Percentiles rank a stretch among this genome's conserved stretches.
Evolutionary conservation across 2,329 filamentous ascomycete genomes (phyloP).

Genomic region (Aspergillaceae sp.): DNA sequence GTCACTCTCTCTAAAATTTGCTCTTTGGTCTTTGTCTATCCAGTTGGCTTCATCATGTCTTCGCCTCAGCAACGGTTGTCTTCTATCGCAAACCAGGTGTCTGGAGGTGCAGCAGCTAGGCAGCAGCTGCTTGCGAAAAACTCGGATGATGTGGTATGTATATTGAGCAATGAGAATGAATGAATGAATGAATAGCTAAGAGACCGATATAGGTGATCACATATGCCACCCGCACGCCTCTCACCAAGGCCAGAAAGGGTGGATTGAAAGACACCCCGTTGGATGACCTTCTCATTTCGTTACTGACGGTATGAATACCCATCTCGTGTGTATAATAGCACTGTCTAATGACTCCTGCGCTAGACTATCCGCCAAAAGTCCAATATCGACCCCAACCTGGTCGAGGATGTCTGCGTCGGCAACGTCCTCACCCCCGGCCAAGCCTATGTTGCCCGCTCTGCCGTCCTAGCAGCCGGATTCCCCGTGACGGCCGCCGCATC

Average conservation of each 20-base stretch:
- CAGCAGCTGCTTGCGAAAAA: slow-evolving; percentile 28
- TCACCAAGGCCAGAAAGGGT: slow-evolving; percentile 34
- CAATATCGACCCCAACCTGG: slow-evolving; percentile 71
- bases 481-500: slow-evolving; percentile 70
- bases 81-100: slow-evolving; percentile 35
- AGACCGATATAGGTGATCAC: slow-evolving; percentile 28
- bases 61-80: slow-evolving; percentile 31
- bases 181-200: neutral
- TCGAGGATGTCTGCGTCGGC: slow-evolving; percentile 85
- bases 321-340: neutral
- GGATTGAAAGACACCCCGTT: slow-evolving; percentile 32
- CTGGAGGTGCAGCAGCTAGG: slow-evolving; percentile 20
- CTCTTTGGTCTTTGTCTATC: too few relatives aligned
- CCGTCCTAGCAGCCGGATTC: slow-evolving; percentile 77
- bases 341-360: neutral
- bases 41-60: slow-evolving; percentile 22
- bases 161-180: neutral
- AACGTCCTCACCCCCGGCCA: slow-evolving; percentile 80
- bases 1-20: too few relatives aligned
- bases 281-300: slow-evolving; percentile 29
- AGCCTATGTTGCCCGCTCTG: slow-evolving; percentile 82
- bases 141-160: slow-evolving; percentile 33
- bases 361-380: slow-evolving; percentile 69
- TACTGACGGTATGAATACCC: slow-evolving; percentile 23
- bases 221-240: slow-evolving; percentile 30